Evolutionary conservation across 768 basidiomycete species (phyloP).

Genomic region (Leucosporidium scottii): DNA sequence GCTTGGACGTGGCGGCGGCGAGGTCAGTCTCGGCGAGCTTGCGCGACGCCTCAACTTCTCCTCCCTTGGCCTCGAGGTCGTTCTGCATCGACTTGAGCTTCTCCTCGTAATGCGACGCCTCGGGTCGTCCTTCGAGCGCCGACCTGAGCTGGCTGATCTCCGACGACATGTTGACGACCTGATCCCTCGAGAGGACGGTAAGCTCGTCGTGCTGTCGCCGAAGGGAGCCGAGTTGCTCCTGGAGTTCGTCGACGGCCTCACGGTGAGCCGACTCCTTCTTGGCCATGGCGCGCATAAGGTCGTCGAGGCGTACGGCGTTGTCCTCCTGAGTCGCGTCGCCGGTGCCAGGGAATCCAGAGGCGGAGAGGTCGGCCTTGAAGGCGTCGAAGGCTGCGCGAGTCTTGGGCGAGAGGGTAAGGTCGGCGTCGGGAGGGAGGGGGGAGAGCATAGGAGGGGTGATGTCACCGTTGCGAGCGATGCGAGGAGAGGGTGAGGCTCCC

Average conservation of each 20-base stretch:
- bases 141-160: constrained; percentile 41
- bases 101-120: constrained; percentile 8
- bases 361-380: constrained; percentile 58
- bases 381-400: constrained; percentile 68
- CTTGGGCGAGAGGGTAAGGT: constrained; percentile 54
- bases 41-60: constrained; percentile 10
- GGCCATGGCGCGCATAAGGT: constrained; percentile 97
- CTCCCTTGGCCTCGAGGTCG: constrained; percentile 5
- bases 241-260: constrained; percentile 67
- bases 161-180: constrained; percentile 82
- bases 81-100: constrained; percentile 6
- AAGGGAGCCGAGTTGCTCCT: constrained; percentile 52
- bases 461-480: background rate
- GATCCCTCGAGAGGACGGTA: constrained; percentile 70
- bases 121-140: constrained; percentile 61
- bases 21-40: constrained; percentile 4
- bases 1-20: constrained; percentile 32
- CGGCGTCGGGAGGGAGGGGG: background rate
- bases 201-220: constrained; percentile 76
- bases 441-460: constrained; percentile 5
- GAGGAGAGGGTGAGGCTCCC: background rate
- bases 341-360: constrained; percentile 41
- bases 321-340: constrained; percentile 8
- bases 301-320: constrained; percentile 57
- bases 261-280: constrained; percentile 88